Evolutionary conservation across 208 protist genomes (phyloP).

Genomic region (Leishmania amazonensis): DNA sequence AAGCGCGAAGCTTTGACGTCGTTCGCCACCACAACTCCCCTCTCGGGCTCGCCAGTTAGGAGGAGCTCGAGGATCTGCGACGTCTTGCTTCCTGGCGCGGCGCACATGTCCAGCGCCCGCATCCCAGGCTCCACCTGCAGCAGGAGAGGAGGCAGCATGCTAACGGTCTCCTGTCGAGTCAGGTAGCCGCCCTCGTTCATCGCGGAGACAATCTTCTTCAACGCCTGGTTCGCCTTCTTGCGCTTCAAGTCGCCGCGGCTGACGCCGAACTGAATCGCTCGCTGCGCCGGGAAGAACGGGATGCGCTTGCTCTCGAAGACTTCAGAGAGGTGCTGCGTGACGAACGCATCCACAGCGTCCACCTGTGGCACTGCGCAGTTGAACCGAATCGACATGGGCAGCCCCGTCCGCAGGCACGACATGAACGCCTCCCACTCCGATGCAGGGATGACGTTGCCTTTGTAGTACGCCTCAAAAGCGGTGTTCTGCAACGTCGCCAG

Average conservation of each 20-base stretch:
- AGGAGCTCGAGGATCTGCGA: conserved; percentile 88
- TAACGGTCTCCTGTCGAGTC: conserved; percentile 91
- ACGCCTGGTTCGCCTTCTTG: conserved; percentile 48
- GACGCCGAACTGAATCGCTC: conserved; percentile 74
- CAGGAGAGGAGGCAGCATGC: conserved; percentile 87
- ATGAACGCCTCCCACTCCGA: conserved; percentile 70
- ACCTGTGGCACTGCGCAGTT: conserved; percentile 40
- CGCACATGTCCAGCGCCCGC: conserved; percentile 89
- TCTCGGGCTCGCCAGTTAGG: conserved; percentile 21
- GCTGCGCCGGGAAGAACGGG: conserved; percentile 61
- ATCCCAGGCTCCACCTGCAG: conserved; percentile 79
- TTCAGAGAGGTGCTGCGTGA: conserved; percentile 40
- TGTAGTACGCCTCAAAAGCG: conserved; percentile 78
- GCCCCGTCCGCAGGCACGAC: conserved; percentile 58
- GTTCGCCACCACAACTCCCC: conserved; percentile 91
- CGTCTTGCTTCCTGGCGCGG: conserved; percentile 90
- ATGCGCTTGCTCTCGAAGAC: conserved; percentile 51
- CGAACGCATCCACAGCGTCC: conserved; percentile 42
- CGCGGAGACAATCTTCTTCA: conserved; percentile 79
- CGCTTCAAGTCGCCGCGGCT: conserved; percentile 86
- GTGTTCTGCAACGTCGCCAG: conserved; percentile 53
- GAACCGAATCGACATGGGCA: conserved; percentile 79
- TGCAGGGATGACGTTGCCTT: conserved; percentile 55
- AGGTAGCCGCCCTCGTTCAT: conserved; percentile 92
- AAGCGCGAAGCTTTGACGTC: conserved; percentile 84